Percentiles rank a stretch among this genome's conserved stretches.
These are phyloP conservation scores for Ophidiomyces ophidiicola DNA, from an alignment of 2,329 filamentous ascomycete genomes.

Conservation along the genomic window DNA sequence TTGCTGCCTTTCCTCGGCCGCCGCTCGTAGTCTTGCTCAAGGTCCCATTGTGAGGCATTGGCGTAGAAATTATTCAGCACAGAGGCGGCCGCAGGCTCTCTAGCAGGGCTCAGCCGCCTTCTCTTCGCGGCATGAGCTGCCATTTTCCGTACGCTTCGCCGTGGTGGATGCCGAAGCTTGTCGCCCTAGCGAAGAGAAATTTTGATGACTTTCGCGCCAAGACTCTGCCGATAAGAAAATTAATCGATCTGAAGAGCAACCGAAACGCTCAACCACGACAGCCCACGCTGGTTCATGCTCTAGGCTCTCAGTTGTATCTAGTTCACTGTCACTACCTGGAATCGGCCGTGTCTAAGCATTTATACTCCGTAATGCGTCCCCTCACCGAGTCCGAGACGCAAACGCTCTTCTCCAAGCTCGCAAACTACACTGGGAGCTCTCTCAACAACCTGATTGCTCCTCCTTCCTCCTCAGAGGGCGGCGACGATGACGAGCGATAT, in stretches of 20 bases:
- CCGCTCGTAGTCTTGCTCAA: conserved; percentile 83
- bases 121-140: conserved; percentile 39
- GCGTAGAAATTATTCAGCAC: conserved; percentile 50
- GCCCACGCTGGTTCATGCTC: no score
- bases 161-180: no score
- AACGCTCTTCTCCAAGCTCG: conserved; percentile 81
- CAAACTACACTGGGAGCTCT: conserved; percentile 79
- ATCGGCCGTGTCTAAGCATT: no score
- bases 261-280: no score
- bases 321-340: no score
- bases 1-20: conserved; percentile 66
- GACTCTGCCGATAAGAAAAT: conserved; percentile 10
- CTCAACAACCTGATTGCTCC: conserved; percentile 74
- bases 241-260: no score
- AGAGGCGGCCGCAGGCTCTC: conserved; percentile 21
- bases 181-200: no score
- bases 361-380: conserved; percentile 52
- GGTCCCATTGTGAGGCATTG: conserved; percentile 70
- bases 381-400: conserved; percentile 56
- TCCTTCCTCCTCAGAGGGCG: conserved; percentile 50
- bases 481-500: conserved; percentile 61
- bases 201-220: conserved; percentile 6
- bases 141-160: no score
- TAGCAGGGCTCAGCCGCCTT: conserved; percentile 39
- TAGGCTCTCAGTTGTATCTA: no score